Percentiles rank a stretch among this genome's conserved stretches.
Conservation (phyloP, 805 yeast genomes). For the Schwanniomyces sp. region DNA sequence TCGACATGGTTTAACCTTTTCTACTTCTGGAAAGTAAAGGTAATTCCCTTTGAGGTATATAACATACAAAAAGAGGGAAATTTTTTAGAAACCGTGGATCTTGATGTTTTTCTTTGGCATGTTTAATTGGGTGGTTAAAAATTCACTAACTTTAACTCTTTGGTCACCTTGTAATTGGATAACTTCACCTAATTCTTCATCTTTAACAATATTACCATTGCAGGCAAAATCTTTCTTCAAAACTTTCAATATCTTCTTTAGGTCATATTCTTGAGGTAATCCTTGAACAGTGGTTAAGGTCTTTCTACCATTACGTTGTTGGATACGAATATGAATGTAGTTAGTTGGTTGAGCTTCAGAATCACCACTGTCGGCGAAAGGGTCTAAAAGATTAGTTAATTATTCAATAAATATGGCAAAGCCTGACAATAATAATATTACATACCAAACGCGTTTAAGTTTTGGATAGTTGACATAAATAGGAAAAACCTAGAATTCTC, state of each 20-base stretch:
- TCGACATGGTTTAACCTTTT: conserved; percentile 1
- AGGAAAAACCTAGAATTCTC: conserved; percentile 11
- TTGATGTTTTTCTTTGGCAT: conserved; percentile 95
- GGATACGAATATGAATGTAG: conserved; percentile 97
- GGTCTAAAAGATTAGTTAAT: conserved; percentile 59
- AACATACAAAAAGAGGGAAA: background rate
- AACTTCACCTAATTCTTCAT: conserved; percentile 93
- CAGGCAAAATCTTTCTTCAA: conserved; percentile 98
- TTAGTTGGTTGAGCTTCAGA: conserved; percentile 95
- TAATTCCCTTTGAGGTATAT: background rate
- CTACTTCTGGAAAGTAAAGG: background rate
- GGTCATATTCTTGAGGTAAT: conserved; percentile 90
- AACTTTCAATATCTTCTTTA: conserved; percentile 89
- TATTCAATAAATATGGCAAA: background rate
- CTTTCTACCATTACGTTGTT: conserved; percentile 99
- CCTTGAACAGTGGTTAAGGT: conserved; percentile 98
- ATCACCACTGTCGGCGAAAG: conserved; percentile 99
- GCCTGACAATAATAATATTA: conserved; percentile 7
- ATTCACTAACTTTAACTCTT: conserved; percentile 93
- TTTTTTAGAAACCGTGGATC: conserved; percentile 88
- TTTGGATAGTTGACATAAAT: conserved; percentile 86
- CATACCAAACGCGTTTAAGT: conserved; percentile 73
- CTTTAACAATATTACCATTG: conserved; percentile 97
- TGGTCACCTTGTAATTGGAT: conserved; percentile 99
- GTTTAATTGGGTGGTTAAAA: conserved; percentile 80